phyloP scores from a whole-genome alignment of 805 yeast species.

The Alloascoidea hylecoeti region DNA sequence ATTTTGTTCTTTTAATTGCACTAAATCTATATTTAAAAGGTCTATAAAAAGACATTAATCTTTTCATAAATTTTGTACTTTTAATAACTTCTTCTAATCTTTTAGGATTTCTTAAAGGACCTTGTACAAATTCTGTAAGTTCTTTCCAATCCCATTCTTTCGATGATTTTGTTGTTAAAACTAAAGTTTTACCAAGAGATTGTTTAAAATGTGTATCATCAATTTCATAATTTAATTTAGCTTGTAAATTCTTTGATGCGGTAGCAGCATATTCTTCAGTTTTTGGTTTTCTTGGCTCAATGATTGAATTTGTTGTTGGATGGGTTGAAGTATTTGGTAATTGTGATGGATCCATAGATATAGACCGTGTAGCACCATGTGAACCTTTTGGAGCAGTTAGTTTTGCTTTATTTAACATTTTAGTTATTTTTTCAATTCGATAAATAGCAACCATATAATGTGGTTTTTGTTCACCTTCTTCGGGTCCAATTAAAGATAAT shows the following conservation, averaged over 20 bases:
- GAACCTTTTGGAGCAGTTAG: constrained; percentile 4
- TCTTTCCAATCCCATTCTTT: constrained; percentile 82
- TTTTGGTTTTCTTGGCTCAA: constrained; percentile 6
- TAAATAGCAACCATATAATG: constrained; percentile 22
- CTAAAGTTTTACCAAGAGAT: constrained; percentile 53
- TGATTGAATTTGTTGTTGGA: constrained; percentile 2
- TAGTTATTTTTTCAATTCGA: constrained; percentile 30
- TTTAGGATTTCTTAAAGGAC: constrained; percentile 63
- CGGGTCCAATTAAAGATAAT: constrained; percentile 9
- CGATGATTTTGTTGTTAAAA: constrained; percentile 65
- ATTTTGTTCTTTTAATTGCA: constrained; percentile 30
- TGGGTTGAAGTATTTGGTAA: constrained; percentile 1
- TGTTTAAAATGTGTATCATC: constrained; percentile 60
- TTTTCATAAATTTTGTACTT: constrained; percentile 75
- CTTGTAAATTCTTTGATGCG: constrained; percentile 8
- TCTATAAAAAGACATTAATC: constrained; percentile 74
- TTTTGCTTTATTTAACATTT: constrained; percentile 23
- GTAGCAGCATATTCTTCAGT: constrained; percentile 12
- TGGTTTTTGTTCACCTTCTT: constrained; percentile 6
- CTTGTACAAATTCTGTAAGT: constrained; percentile 58
- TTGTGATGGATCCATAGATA: not conserved
- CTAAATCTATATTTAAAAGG: constrained; percentile 84
- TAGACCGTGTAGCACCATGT: constrained; percentile 1
- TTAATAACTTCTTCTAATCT: constrained; percentile 65
- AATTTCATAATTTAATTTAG: constrained; percentile 22